Base-by-base conservation (phyloP, 371 early-diverging fungal genomes). In the Lichtheimia hyalospora region DNA sequence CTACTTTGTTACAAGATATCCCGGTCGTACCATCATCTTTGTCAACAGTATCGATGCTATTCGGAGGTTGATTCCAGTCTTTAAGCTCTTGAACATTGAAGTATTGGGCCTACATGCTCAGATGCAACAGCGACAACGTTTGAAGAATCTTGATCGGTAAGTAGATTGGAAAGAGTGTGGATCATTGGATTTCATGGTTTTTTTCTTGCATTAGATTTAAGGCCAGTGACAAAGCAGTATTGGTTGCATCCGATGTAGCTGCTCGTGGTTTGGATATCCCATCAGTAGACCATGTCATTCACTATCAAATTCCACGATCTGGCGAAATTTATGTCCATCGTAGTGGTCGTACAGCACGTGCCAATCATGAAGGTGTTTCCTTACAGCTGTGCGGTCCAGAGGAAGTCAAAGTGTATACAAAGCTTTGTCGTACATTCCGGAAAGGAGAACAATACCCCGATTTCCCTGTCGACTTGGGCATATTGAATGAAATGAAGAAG, bases 41-140 rank as follows among this genome's bases (percentile, higher is more conserved):
- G 94, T 95, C 62, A 97, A 97, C 84, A 90, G 90, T 60, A 96
- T 97, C 59, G 95, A 95, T 64, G 81, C 91, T 23, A 87, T 96
- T 56, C 89, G 96, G 24, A 87, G 96, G 49, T 76, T 96, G 58
- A 81, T 92, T 6, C 92, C 95, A 14, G 84, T 93, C 23, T 85
- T 96, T 62, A 84, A 84, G 49, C 67, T 90, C 21, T 77, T 96
- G 43, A 73, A 80, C 4, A 54, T 92, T 10, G 80, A 84, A 25
- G 91, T 87, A 1, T 68, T 89, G 54, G 88, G 88, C 3, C 70
- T 98, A 25, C 98, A 96, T 59, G 95, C 95, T 3, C 91, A 96
- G 71, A 93, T 96, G 94, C 94, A 96, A 70, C 97, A 96, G 76
- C 84, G 91, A 43, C 95, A 95, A 75, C 87, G 98, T 48, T 82